Conservation (phyloP, 2,329 filamentous ascomycete genomes). For the Penicillium sp. region DNA sequence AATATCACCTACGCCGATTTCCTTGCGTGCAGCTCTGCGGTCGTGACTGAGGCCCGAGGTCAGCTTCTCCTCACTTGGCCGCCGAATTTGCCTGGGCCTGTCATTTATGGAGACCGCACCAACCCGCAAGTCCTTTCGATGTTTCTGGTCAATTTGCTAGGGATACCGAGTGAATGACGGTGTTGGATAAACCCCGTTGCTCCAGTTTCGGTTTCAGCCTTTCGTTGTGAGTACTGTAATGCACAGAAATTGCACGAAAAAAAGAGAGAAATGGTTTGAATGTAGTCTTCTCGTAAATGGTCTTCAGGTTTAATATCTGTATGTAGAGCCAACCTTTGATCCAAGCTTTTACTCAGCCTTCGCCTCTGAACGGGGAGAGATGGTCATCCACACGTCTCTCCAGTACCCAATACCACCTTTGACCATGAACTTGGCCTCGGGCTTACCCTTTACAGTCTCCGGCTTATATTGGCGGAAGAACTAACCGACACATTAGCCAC, state of each 20-base stretch:
- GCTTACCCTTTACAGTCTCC: conserved; percentile 22
- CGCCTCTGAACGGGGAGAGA: conserved; percentile 23
- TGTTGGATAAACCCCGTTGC: too few relatives aligned
- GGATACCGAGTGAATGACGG: background rate
- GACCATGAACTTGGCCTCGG: conserved; percentile 26
- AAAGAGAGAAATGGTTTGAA: background rate
- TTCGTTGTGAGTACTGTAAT: background rate
- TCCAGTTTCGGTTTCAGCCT: too few relatives aligned
- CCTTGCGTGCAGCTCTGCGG: background rate
- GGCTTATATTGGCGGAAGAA: conserved; percentile 31
- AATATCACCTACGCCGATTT: background rate
- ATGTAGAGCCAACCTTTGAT: too few relatives aligned
- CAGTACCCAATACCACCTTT: conserved; percentile 36
- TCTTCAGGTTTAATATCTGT: background rate
- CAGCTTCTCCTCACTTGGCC: too few relatives aligned
- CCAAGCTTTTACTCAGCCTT: conserved; percentile 6
- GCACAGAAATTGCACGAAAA: background rate
- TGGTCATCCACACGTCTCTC: conserved; percentile 31
- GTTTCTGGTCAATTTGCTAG: background rate
- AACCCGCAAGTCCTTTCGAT: background rate
- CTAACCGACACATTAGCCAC: conserved; percentile 13
- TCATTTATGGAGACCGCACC: background rate
- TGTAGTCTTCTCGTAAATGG: background rate
- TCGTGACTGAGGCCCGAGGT: background rate
- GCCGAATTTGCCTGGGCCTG: background rate